Percentiles rank a stretch among this genome's conserved stretches.
These are phyloP conservation scores for Trametes sanguinea DNA, from an alignment of 768 basidiomycete genomes.

Conservation along the genomic window DNA sequence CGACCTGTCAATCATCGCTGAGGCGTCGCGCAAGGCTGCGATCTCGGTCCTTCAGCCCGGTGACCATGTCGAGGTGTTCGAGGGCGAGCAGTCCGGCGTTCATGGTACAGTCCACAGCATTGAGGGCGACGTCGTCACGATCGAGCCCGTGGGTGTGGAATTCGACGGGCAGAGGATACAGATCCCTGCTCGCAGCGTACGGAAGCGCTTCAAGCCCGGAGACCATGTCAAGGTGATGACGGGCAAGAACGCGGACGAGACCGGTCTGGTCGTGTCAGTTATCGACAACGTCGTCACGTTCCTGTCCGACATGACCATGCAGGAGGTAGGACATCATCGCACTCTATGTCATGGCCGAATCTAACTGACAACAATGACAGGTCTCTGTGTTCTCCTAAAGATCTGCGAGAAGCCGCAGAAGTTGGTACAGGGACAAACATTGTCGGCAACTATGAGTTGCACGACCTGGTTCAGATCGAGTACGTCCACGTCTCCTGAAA, in stretches of 20 bases:
- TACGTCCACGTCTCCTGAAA: conserved; percentile 42
- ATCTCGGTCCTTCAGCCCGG: conserved; percentile 95
- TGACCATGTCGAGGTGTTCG: conserved; percentile 96
- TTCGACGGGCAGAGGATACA: conserved; percentile 87
- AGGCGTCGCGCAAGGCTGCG: conserved; percentile 89
- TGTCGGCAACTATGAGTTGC: conserved; percentile 92
- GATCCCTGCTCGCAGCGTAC: conserved; percentile 82
- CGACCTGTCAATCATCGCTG: conserved; percentile 89
- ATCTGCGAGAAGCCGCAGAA: conserved; percentile 95
- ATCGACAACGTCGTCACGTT: conserved; percentile 92
- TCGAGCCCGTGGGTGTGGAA: conserved; percentile 79
- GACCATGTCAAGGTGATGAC: conserved; percentile 99
- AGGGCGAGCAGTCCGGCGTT: conserved; percentile 93
- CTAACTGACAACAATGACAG: conserved; percentile 40
- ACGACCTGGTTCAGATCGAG: conserved; percentile 97
- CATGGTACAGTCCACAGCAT: conserved; percentile 93
- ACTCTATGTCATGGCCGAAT: not conserved
- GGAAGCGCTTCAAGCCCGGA: conserved; percentile 94
- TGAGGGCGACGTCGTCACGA: conserved; percentile 80
- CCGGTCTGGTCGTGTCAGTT: conserved; percentile 92
- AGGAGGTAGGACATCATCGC: conserved; percentile 62
- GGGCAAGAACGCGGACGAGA: conserved; percentile 92
- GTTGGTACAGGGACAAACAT: conserved; percentile 90
- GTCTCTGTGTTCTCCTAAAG: conserved; percentile 97
- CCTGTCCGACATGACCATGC: conserved; percentile 95